phyloP scores from a whole-genome alignment of 2,329 filamentous ascomycete genomes.

The Lojkania enalia region DNA sequence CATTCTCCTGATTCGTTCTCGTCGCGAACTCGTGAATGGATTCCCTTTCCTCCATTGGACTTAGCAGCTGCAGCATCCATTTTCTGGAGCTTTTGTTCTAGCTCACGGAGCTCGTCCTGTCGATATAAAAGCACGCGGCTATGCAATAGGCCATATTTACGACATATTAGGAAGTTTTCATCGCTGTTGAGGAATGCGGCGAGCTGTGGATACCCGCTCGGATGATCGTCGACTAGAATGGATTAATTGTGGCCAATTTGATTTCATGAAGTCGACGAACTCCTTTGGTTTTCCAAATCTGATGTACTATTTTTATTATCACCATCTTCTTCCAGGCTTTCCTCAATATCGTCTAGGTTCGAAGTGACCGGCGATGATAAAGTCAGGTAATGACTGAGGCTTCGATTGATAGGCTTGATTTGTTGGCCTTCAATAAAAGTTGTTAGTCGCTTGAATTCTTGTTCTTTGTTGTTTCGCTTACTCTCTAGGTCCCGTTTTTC shows the following conservation, averaged over 20 bases:
- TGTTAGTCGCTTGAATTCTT: too few relatives aligned
- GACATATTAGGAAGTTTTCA: constrained; percentile 26
- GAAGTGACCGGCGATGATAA: constrained; percentile 7
- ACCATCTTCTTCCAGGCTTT: constrained; percentile 9
- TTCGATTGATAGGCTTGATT: constrained; percentile 7
- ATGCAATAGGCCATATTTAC: constrained; percentile 21
- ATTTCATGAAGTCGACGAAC: constrained; percentile 3
- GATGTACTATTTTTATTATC: constrained; percentile 1
- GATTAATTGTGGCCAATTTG: neutral
- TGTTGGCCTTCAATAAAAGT: too few relatives aligned
- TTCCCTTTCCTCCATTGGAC: constrained; percentile 1
- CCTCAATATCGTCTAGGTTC: constrained; percentile 13
- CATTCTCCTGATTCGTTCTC: constrained; percentile 4
- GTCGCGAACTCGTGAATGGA: constrained; percentile 10
- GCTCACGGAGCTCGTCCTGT: constrained; percentile 18
- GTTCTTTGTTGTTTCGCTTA: too few relatives aligned
- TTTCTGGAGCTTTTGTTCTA: constrained; percentile 14
- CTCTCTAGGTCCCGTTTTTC: constrained; percentile 13
- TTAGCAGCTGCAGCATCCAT: constrained; percentile 11
- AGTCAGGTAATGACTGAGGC: constrained; percentile 8
- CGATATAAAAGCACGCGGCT: constrained; percentile 20
- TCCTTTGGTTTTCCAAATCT: constrained; percentile 10
- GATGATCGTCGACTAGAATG: constrained; percentile 25
- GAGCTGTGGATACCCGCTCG: constrained; percentile 23
- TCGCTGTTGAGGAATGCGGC: constrained; percentile 27